These are phyloP conservation scores for Colletotrichum coccodes DNA, from an alignment of 2,329 filamentous ascomycete species.

Conservation along the genomic window DNA sequence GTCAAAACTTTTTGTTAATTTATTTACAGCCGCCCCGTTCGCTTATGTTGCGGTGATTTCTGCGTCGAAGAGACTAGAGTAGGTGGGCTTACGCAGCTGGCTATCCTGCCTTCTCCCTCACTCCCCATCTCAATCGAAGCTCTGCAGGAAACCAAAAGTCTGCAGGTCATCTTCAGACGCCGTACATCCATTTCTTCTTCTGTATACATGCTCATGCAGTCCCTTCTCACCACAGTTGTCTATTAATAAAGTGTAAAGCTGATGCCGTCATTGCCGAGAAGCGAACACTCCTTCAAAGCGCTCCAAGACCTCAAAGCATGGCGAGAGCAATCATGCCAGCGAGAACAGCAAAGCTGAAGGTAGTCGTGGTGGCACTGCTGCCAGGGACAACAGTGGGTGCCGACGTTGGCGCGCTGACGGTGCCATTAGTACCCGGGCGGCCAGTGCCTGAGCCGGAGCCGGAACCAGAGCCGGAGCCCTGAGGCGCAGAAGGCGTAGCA, in stretches of 20 bases:
- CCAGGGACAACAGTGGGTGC: conserved; percentile 8
- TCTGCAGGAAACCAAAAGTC: neutral
- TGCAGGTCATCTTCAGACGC: neutral
- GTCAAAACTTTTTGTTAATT: neutral
- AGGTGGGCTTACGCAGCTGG: neutral
- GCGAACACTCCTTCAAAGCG: neutral
- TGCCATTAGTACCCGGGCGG: conserved; percentile 29
- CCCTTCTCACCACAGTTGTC: neutral
- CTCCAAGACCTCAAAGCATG: conserved; percentile 18
- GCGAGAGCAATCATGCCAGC: conserved; percentile 28
- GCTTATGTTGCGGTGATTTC: neutral
- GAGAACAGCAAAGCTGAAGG: conserved; percentile 25
- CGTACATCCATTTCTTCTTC: neutral
- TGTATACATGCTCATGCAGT: neutral
- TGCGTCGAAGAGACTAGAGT: neutral
- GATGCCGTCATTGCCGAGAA: neutral
- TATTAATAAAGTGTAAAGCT: conserved; percentile 3
- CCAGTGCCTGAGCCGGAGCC: conserved; percentile 38
- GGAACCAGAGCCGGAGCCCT: conserved; percentile 18
- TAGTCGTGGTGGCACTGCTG: conserved; percentile 10
- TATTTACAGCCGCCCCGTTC: neutral
- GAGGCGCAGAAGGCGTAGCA: conserved; percentile 34
- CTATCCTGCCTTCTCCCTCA: neutral
- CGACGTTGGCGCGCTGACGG: conserved; percentile 22
- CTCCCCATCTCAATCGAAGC: neutral